A percentile compares a stretch with the other conserved stretches of the same genome.
Conservation (phyloP, 768 basidiomycete genomes). For the Coprinellus aureogranulatus region DNA sequence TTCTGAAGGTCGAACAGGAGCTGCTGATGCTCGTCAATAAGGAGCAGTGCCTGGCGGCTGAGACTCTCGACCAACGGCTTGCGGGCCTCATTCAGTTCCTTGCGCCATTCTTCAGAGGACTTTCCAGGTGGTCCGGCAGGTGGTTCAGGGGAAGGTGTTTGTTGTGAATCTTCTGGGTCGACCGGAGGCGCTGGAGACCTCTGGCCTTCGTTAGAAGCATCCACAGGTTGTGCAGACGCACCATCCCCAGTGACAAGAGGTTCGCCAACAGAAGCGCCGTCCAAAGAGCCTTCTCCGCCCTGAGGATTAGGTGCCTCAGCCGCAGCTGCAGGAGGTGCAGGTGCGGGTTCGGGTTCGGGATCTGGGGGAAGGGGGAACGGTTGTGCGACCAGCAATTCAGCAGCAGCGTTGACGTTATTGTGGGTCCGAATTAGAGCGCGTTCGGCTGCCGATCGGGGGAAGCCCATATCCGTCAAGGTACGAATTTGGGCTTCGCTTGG, state of each 20-base stretch:
- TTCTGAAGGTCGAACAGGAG: conserved; percentile 86
- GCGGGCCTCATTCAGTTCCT: conserved; percentile 63
- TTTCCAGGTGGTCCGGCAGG: conserved; percentile 26
- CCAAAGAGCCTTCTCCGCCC: conserved; percentile 18
- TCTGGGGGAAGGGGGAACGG: conserved; percentile 77
- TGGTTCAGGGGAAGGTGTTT: neutral
- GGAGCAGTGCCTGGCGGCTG: conserved; percentile 63
- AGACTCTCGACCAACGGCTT: conserved; percentile 65
- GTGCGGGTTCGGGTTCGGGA: conserved; percentile 41
- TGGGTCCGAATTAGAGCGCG: conserved; percentile 79
- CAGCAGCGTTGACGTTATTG: conserved; percentile 87
- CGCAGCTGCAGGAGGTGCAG: conserved; percentile 12
- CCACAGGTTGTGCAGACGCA: neutral
- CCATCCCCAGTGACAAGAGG: too few species aligned
- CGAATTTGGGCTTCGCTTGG: conserved; percentile 78
- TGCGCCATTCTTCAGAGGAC: conserved; percentile 60
- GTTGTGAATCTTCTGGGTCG: neutral
- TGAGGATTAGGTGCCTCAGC: conserved; percentile 15
- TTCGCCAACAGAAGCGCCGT: too few species aligned
- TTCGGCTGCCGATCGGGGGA: conserved; percentile 83
- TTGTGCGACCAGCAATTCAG: conserved; percentile 81
- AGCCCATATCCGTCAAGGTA: conserved; percentile 95
- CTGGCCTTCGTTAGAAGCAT: neutral
- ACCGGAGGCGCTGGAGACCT: conserved; percentile 17
- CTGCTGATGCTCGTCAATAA: conserved; percentile 85